A percentile compares a stretch with the other conserved stretches of the same genome.
These are phyloP conservation scores for Sequoiadendron giganteum DNA, from an alignment of 75 land plant species.

Conservation along the genomic window DNA sequence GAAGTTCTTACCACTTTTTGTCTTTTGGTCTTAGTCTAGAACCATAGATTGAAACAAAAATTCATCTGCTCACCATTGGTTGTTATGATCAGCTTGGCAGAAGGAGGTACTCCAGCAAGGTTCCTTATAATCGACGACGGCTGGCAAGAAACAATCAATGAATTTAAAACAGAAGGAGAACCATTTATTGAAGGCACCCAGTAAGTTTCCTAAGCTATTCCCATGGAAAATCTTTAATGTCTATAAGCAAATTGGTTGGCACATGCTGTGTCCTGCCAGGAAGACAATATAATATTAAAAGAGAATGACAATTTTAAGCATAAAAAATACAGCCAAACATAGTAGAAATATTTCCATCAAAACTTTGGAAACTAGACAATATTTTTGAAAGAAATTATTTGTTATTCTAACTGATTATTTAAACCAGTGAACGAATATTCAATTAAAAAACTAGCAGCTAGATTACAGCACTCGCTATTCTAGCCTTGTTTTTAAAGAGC, in stretches of 20 bases:
- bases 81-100: slow-evolving; percentile 28
- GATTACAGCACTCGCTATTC: background rate
- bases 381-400: background rate
- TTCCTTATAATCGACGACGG: slow-evolving; percentile 72
- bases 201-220: background rate
- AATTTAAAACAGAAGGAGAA: slow-evolving; percentile 39
- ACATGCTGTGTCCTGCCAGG: background rate
- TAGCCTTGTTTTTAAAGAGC: background rate
- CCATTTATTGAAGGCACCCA: slow-evolving; percentile 43
- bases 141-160: slow-evolving; percentile 61
- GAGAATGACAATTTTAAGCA: background rate
- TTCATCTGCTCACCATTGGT: background rate
- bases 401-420: background rate
- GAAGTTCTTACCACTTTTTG: background rate
- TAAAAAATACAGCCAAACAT: background rate
- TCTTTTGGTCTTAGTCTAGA: background rate
- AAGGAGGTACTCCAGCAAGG: slow-evolving; percentile 55
- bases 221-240: background rate
- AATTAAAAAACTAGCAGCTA: background rate
- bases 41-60: background rate
- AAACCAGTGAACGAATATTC: background rate
- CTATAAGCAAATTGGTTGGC: background rate
- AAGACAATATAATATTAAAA: background rate
- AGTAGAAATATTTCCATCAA: background rate
- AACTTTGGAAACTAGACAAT: background rate